Evolutionary conservation across 2,329 filamentous ascomycete genomes (phyloP), one percentile per base, ranked within the genome.

Genomic region (Thielaviopsis populi): DNA sequence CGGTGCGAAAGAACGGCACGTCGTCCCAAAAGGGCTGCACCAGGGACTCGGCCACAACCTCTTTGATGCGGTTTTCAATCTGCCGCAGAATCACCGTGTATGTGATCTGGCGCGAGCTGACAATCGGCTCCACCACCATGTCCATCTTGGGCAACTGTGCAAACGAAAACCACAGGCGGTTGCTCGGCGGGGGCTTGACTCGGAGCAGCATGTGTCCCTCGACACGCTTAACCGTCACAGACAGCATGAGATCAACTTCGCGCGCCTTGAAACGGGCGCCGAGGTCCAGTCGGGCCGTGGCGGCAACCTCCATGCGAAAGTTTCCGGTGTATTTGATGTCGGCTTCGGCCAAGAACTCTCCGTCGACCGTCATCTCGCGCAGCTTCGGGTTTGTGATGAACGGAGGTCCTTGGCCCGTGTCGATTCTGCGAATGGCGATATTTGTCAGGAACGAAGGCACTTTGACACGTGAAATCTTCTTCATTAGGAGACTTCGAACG

Each of bases 11-110:
- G 73, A 99, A 97, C 0, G 94, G 91, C 27, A 90, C 81, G 72
- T 99, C 94, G 68, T 99, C 94, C 92, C 94, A 99, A 71, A 95
- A 95, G 0, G 94, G 94, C 64, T 87, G 78, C 1, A 99, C 94
- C 22, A 97, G 74, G 1, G 91, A 96, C 75, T 99, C 94, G 10
- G 88, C 89, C 66, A 99, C 81, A 8, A 96, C 91, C 73, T 96
- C 91, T 70, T 95, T 88, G 72, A 99, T 96, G 60, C 91, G 83
- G 70, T 88, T 95, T 74, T 99, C 94, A 66, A 99, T 97, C 67
- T 95, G 89, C 60, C 91, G 84, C 13, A 97, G 80, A 63, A 99
- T 94, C 66, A 96, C 82, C 1, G 87, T 89, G 73, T 96, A 97
- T 0, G 94, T 97, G 68, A 99, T 96, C 72, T 97, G 92, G 65